A percentile compares a stretch with the other conserved stretches of the same genome.
Conservation (phyloP, 106 monocot genomes). For the Dendrobium officinale region DNA sequence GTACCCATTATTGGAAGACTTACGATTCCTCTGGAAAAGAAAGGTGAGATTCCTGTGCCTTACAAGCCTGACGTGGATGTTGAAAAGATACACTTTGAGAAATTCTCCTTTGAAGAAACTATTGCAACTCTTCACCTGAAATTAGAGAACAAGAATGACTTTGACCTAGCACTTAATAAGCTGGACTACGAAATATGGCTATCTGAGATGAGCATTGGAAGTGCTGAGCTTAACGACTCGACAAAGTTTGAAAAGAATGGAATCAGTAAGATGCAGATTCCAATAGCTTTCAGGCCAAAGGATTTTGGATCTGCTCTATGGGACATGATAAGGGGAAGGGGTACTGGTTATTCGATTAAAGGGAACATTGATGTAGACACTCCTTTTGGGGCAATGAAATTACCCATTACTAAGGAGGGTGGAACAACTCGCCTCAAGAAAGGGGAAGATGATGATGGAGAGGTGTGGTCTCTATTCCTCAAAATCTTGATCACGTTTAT, state of each 20-base stretch:
- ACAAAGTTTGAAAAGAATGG: slow-evolving; percentile 59
- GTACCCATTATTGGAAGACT: slow-evolving; percentile 59
- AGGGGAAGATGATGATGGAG: slow-evolving; percentile 16
- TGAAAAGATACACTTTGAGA: slow-evolving; percentile 45
- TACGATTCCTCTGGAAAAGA: slow-evolving; percentile 66
- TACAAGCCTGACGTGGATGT: slow-evolving; percentile 78
- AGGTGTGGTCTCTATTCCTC: background rate
- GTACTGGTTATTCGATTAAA: slow-evolving; percentile 30
- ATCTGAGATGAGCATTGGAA: slow-evolving; percentile 47
- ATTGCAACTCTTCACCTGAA: slow-evolving; percentile 54
- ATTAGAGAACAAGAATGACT: slow-evolving; percentile 87
- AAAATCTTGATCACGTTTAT: background rate
- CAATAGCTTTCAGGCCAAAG: slow-evolving; percentile 64
- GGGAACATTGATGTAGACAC: slow-evolving; percentile 36
- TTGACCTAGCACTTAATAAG: slow-evolving; percentile 62
- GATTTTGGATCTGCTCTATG: slow-evolving; percentile 72
- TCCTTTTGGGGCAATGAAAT: slow-evolving; percentile 41
- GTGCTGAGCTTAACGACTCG: slow-evolving; percentile 46
- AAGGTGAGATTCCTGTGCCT: slow-evolving; percentile 69
- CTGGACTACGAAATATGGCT: slow-evolving; percentile 78
- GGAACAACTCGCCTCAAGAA: slow-evolving; percentile 34
- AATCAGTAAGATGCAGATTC: slow-evolving; percentile 47
- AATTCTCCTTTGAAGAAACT: slow-evolving; percentile 77
- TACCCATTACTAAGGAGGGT: slow-evolving; percentile 35
- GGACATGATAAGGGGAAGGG: slow-evolving; percentile 34